These are phyloP conservation scores for Epichloe sp. DNA, from an alignment of 2,329 filamentous ascomycete species.

Conservation along the genomic window DNA sequence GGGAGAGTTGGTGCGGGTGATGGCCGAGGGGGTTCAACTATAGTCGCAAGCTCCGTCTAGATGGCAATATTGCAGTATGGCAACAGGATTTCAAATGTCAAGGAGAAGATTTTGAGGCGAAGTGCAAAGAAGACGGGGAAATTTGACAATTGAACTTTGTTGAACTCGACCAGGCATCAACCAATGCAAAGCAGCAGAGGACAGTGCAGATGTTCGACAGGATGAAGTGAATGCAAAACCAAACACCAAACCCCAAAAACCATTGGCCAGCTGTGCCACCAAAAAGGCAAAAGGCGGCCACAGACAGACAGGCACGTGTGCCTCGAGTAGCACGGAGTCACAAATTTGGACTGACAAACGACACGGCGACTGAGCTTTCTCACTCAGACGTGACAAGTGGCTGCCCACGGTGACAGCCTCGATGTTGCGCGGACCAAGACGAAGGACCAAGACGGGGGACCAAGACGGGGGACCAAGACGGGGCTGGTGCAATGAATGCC, in stretches of 20 bases:
- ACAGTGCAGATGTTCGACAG: background rate
- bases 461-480: too few species aligned
- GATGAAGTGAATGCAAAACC: background rate
- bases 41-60: too few species aligned
- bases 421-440: too few species aligned
- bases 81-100: too few species aligned
- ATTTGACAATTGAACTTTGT: background rate
- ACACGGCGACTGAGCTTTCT: background rate
- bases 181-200: background rate
- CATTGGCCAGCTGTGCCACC: slow-evolving; percentile 1
- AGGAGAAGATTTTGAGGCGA: too few species aligned
- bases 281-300: background rate
- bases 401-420: too few species aligned
- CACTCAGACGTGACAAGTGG: too few species aligned
- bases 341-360: background rate
- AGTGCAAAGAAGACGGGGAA: background rate
- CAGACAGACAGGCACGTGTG: background rate
- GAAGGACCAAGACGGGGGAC: too few species aligned
- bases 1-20: too few species aligned
- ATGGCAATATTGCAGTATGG: too few species aligned
- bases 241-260: background rate
- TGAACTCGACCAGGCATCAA: background rate
- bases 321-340: background rate
- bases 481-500: too few species aligned
- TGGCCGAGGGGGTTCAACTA: too few species aligned